Evolutionary conservation across 1,139 yeast species (phyloP).

Genomic region (Debaryomyces subglobosus): DNA sequence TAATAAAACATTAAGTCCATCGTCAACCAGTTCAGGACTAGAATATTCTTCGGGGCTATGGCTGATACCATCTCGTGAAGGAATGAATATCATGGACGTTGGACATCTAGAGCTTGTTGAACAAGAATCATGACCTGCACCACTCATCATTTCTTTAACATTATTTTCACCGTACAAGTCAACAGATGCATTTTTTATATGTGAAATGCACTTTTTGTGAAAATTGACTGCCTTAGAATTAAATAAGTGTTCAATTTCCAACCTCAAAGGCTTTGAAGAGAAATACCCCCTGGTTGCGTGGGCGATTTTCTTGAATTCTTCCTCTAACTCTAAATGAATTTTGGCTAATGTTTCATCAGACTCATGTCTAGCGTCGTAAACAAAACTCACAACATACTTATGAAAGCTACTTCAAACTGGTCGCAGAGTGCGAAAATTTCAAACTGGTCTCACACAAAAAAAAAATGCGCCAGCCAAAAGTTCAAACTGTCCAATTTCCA

Average conservation of each 20-base stretch:
- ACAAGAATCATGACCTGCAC: conserved; percentile 78
- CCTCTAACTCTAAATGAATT: conserved; percentile 43
- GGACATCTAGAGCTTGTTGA: conserved; percentile 59
- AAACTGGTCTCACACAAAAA: too few relatives aligned
- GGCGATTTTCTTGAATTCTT: conserved; percentile 28
- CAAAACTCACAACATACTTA: conserved; percentile 61
- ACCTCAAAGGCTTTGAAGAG: conserved; percentile 20
- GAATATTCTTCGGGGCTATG: conserved; percentile 71
- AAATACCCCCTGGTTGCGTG: not conserved
- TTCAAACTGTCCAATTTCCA: not conserved
- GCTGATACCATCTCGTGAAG: conserved; percentile 69
- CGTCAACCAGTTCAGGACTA: conserved; percentile 61
- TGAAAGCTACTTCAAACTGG: too few relatives aligned
- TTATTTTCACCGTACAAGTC: conserved; percentile 49
- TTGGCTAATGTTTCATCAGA: conserved; percentile 44
- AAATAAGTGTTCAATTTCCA: conserved; percentile 44
- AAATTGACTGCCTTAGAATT: conserved; percentile 62
- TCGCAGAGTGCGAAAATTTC: too few relatives aligned
- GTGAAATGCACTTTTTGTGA: conserved; percentile 48
- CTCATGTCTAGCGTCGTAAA: conserved; percentile 60
- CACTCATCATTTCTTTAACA: conserved; percentile 55
- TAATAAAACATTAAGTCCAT: conserved; percentile 61
- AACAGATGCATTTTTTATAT: conserved; percentile 54
- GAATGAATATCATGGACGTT: conserved; percentile 75
- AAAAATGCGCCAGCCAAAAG: too few relatives aligned